phyloP scores from a whole-genome alignment of 768 basidiomycete genomes.

The Hericium rajendrae region DNA sequence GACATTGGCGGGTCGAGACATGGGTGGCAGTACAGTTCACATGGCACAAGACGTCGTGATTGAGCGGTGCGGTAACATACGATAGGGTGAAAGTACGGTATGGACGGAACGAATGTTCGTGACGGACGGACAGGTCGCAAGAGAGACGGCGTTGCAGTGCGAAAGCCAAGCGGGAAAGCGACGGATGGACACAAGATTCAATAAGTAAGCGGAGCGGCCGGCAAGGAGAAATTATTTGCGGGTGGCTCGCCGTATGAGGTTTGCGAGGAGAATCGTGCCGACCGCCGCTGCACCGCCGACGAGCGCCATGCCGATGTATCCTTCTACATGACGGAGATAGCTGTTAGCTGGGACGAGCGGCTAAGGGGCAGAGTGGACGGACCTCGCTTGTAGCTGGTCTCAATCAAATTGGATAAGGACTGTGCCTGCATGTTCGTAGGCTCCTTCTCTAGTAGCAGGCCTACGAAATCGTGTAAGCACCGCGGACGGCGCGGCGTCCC shows the following conservation, averaged over 20 bases:
- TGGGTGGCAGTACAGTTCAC: neutral
- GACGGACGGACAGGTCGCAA: neutral
- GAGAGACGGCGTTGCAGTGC: too few relatives aligned
- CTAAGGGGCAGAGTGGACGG: slow-evolving; percentile 12
- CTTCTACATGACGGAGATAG: slow-evolving; percentile 45
- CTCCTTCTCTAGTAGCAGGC: slow-evolving; percentile 81
- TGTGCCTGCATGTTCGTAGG: slow-evolving; percentile 90
- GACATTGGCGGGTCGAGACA: too few relatives aligned
- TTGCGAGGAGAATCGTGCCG: slow-evolving; percentile 63
- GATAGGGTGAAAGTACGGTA: neutral
- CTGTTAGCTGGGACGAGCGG: neutral
- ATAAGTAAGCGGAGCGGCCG: neutral
- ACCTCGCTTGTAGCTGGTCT: slow-evolving; percentile 79
- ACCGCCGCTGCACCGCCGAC: slow-evolving; percentile 85
- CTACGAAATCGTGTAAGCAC: slow-evolving; percentile 30
- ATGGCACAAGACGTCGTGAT: neutral
- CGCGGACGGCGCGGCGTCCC: neutral
- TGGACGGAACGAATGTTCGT: neutral
- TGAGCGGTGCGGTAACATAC: neutral
- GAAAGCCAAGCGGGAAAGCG: neutral
- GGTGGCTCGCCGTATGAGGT: slow-evolving; percentile 76
- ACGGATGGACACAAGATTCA: neutral
- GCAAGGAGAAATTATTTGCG: slow-evolving; percentile 26
- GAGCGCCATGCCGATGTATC: slow-evolving; percentile 97
- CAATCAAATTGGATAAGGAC: slow-evolving; percentile 77